These are phyloP conservation scores for Aspergillus piperis DNA, from an alignment of 2,329 filamentous ascomycete genomes.

Conservation along the genomic window DNA sequence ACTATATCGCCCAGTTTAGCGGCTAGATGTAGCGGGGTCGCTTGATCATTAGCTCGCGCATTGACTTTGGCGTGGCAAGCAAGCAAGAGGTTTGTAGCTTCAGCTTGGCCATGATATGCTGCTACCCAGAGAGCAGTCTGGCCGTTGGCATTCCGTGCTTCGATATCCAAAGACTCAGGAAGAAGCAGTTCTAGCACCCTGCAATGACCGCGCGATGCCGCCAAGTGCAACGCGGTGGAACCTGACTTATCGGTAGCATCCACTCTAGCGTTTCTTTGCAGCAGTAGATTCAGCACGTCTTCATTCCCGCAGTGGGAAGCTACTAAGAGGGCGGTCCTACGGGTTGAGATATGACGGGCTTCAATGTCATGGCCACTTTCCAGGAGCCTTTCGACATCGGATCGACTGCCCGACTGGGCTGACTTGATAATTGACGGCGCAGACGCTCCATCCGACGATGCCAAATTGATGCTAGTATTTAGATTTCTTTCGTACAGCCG, in stretches of 20 bases:
- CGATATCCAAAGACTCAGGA: conserved; percentile 31
- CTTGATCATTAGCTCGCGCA: conserved; percentile 34
- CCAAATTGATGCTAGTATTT: conserved; percentile 41
- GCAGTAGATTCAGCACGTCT: conserved; percentile 35
- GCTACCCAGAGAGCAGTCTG: conserved; percentile 41
- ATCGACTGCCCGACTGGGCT: conserved; percentile 36
- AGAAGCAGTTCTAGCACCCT: conserved; percentile 32
- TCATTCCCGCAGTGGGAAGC: conserved; percentile 44
- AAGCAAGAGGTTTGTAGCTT: conserved; percentile 36
- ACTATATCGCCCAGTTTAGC: conserved; percentile 36
- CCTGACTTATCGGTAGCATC: conserved; percentile 32
- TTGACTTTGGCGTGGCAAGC: conserved; percentile 36
- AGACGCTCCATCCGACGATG: conserved; percentile 27
- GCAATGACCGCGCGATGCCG: conserved; percentile 36
- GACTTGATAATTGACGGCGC: conserved; percentile 40
- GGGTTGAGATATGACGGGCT: conserved; percentile 31
- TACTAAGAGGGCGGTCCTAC: conserved; percentile 41
- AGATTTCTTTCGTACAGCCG: conserved; percentile 24
- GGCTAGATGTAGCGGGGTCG: conserved; percentile 39
- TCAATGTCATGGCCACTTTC: conserved; percentile 35
- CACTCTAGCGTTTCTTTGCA: conserved; percentile 34
- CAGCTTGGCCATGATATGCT: conserved; percentile 36
- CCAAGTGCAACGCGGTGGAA: conserved; percentile 35
- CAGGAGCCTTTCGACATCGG: conserved; percentile 38
- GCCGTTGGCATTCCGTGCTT: conserved; percentile 33